Percentiles rank a stretch among this genome's conserved stretches.
phyloP scores from a whole-genome alignment of 345 rosid species.

The Carallia pectinifolia region DNA sequence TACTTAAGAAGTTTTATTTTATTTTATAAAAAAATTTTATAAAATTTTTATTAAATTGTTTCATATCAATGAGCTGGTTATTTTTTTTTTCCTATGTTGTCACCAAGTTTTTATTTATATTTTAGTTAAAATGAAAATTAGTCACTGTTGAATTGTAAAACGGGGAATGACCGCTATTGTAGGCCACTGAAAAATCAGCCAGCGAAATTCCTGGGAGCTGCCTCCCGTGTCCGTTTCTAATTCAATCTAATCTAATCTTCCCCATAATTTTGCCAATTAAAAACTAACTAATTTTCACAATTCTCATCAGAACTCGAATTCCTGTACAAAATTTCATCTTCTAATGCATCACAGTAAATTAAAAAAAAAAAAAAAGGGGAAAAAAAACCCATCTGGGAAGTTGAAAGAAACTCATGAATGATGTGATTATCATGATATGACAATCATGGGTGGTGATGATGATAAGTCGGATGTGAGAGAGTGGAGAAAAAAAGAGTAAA shows the following conservation, averaged over 20 bases:
- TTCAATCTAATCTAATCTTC: not conserved
- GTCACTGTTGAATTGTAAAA: not conserved
- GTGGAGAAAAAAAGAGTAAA: not conserved
- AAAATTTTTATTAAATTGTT: too few relatives aligned
- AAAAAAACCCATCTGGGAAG: too few relatives aligned
- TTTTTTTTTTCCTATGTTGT: too few relatives aligned
- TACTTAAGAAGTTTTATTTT: too few relatives aligned
- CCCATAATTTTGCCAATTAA: not conserved
- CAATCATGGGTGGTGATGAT: slow-evolving; percentile 1
- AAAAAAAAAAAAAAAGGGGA: not conserved
- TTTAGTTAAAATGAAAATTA: not conserved
- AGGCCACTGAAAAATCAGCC: slow-evolving; percentile 26
- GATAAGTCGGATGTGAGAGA: not conserved
- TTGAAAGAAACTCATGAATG: not conserved
- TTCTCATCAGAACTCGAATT: not conserved
- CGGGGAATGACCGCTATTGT: slow-evolving; percentile 16
- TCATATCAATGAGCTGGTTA: too few relatives aligned
- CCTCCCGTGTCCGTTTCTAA: slow-evolving; percentile 20
- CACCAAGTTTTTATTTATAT: too few relatives aligned
- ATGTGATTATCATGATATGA: not conserved
- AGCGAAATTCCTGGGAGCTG: slow-evolving; percentile 28
- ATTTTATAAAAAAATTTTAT: too few relatives aligned
- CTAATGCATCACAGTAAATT: not conserved
- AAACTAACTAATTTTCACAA: too few relatives aligned
- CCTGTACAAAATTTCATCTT: too few relatives aligned